Base-by-base conservation (phyloP, 306 rosid species). In the Bauhinia variegata region DNA sequence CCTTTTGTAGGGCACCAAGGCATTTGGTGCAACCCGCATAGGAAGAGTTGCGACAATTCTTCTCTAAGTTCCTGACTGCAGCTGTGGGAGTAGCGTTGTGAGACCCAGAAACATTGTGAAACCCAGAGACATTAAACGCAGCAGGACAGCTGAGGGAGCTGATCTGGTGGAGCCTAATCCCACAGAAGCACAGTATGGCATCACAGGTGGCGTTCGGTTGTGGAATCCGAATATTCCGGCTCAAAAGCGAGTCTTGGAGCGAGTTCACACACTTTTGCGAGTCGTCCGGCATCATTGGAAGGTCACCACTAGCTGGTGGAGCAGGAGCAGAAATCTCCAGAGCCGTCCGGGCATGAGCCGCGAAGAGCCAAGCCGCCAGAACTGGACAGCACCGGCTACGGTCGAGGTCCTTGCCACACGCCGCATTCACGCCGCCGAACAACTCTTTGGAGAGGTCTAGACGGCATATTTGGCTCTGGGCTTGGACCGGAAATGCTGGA, bases 331-430 rank as follows among this genome's bases (percentile, higher is more conserved):
- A 37, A 2, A 89, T 14, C 13, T 89, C 67, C 0, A 93, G 88
- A 0, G 99, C 99, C 0, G 99, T 63, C 11, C 92, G 80, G 10
- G 99, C 95, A 67, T 93, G 99, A 0, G 99, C 97, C 0, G 99
- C 99, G 73, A 78, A 93, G 0, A 93, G 97, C 99, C 99, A 93
- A 4, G 99, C 99, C 1, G 97, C 99, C 0, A 93, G 80, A 2
- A 93, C 99, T 0, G 99, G 99, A 54, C 99, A 93, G 82, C 99
- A 93, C 0, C 99, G 85, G 81, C 95, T 90, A 2, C 99, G 86
- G 87, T 93, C 99, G 10, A 93, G 87, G 82, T 90, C 49, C 15
- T 86, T 77, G n/a, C 95, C 89, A 54, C 99, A 90, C 1, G 99
- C 99, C 34, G 71, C 96, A 32, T 76, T 82, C 5, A 93, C 99